phyloP scores from a whole-genome alignment of 371 early-diverging fungal genomes.

The Apophysomyces elegans region DNA sequence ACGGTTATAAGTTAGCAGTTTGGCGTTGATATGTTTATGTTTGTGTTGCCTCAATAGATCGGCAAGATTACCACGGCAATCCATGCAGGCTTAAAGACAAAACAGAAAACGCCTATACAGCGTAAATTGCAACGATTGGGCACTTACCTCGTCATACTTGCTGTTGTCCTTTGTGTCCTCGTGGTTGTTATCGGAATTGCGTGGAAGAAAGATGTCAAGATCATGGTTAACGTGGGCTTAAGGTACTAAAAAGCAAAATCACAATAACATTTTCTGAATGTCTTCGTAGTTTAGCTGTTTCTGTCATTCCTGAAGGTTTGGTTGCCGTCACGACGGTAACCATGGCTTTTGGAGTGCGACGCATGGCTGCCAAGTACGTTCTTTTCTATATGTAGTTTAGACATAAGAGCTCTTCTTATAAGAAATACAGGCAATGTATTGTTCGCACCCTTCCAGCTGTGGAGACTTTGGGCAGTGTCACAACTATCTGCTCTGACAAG shows the following conservation, averaged over 20 bases:
- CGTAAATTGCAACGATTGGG: constrained; percentile 72
- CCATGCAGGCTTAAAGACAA: constrained; percentile 65
- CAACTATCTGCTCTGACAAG: constrained; percentile 96
- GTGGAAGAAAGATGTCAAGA: constrained; percentile 56
- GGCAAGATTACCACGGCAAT: constrained; percentile 92
- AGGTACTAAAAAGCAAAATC: constrained; percentile 26
- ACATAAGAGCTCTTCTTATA: constrained; percentile 10
- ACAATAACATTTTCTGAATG: constrained; percentile 27
- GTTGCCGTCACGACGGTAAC: constrained; percentile 92
- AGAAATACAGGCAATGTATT: constrained; percentile 51
- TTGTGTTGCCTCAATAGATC: constrained; percentile 46
- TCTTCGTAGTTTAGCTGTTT: constrained; percentile 68
- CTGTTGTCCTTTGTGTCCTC: constrained; percentile 80
- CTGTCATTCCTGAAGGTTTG: constrained; percentile 96
- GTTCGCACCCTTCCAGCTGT: constrained; percentile 90
- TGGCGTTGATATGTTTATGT: too few relatives aligned
- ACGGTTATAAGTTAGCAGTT: constrained; percentile 9
- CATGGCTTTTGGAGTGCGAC: constrained; percentile 91
- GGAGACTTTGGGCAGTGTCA: constrained; percentile 91
- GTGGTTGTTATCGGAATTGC: constrained; percentile 84
- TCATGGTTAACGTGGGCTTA: constrained; percentile 54
- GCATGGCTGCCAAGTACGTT: constrained; percentile 85
- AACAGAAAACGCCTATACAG: constrained; percentile 81
- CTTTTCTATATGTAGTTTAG: not conserved
- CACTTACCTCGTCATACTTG: constrained; percentile 71